A percentile compares a stretch with the other conserved stretches of the same genome.
Conservation (phyloP, 2,329 filamentous ascomycete genomes). For the Dendryphion nanum region DNA sequence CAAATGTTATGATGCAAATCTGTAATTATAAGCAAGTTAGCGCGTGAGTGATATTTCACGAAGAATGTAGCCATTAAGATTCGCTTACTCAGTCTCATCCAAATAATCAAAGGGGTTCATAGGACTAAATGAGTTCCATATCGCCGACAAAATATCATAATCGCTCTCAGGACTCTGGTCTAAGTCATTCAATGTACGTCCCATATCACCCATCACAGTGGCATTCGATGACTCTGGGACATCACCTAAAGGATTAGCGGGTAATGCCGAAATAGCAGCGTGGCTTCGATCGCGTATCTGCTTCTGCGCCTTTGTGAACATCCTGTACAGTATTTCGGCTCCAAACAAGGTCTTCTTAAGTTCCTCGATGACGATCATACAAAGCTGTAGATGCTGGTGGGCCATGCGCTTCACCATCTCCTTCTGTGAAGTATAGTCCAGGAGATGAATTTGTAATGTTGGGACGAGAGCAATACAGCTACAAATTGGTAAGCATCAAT, state of each 20-base stretch:
- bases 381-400: neutral
- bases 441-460: conserved; percentile 1
- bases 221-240: neutral
- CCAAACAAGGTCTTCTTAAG: neutral
- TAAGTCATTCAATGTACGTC: neutral
- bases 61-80: too few species aligned
- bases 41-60: too few species aligned
- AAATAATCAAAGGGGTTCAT: neutral
- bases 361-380: conserved; percentile 1
- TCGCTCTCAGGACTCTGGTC: neutral
- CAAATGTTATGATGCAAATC: too few species aligned
- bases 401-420: neutral
- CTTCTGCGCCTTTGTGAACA: conserved; percentile 1
- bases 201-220: neutral
- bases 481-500: neutral
- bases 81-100: neutral
- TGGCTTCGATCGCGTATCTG: neutral
- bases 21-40: too few species aligned
- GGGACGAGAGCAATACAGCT: conserved; percentile 1
- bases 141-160: neutral
- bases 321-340: conserved; percentile 1
- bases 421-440: neutral
- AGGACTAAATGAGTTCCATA: neutral
- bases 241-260: neutral
- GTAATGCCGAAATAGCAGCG: neutral